Base-by-base conservation (phyloP, 495 filamentous ascomycete genomes). In the Amniculicola lignicola region DNA sequence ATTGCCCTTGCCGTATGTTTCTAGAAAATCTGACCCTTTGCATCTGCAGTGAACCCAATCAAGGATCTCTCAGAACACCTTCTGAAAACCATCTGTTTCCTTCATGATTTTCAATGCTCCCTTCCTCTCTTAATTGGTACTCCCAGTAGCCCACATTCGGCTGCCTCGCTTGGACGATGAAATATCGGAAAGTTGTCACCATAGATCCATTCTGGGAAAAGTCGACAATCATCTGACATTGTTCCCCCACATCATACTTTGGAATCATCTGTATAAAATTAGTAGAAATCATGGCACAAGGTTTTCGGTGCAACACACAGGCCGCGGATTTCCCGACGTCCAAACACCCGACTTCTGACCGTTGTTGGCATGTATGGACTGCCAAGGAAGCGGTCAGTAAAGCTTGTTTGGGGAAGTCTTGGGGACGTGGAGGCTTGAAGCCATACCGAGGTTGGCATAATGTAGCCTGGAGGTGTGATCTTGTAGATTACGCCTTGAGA, bases 51-150 rank as follows among this genome's bases (percentile, higher is more conserved):
- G 18, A 40, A 27, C 29, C 31, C 10, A 29, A 45, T 41, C 41
- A 11, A n/a, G n/a, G n/a, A n/a, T n/a, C n/a, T n/a, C 33, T 37
- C 35, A 52, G 19, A 28, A 36, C 11, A 3, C 10, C 37, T 35
- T 62, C 59, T 3, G 35, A 41, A 24, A 57, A 55, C 52, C 46
- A 62, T 2, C 15, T 39, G 18, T 48, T 47, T 6, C 25, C 42
- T 12, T 47, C 39, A 19, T 51, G 48, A 10, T 31, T 5, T 18
- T 35, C 22, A 37, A 37, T 53, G 46, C 23, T 58, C n/a, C 14
- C 5, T 12, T 24, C 11, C 15, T 57, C 40, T n/a, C 27, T 45
- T 29, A 62, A 15, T 40, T 57, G 52, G 29, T 62, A 62, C n/a
- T 52, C 38, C 51, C 52, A 62, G 42, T 51, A 23, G 15, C 59